Conservation (phyloP, 2,329 filamentous ascomycete genomes). For the Cladobotryum protrusum region DNA sequence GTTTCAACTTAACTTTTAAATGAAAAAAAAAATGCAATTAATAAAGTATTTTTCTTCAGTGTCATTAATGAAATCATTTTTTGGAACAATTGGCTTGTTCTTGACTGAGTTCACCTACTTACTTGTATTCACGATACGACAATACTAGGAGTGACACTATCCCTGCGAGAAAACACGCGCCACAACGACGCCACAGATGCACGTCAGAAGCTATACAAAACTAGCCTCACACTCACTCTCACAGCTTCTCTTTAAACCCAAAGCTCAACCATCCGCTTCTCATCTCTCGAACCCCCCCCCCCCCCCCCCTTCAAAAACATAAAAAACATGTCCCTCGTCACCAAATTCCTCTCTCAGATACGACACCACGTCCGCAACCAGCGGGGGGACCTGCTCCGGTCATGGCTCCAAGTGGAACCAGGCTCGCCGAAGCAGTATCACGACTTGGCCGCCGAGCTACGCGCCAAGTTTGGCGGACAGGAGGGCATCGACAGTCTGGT, state of each 20-base stretch:
- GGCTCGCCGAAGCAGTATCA: constrained; percentile 61
- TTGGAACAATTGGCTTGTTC: no score
- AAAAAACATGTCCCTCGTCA: constrained; percentile 57
- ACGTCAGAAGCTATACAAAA: no score
- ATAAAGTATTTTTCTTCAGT: no score
- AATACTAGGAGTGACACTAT: no score
- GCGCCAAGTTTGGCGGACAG: constrained; percentile 42
- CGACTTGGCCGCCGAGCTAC: constrained; percentile 62
- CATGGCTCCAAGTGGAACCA: constrained; percentile 70
- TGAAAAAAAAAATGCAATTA: no score
- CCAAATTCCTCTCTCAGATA: constrained; percentile 63
- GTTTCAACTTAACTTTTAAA: no score
- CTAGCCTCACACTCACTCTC: neutral
- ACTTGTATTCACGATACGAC: no score
- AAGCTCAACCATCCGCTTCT: no score
- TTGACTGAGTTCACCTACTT: no score
- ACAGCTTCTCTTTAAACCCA: neutral
- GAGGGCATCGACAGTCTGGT: constrained; percentile 57
- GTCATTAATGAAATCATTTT: no score
- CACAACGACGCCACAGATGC: no score
- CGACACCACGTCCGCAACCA: constrained; percentile 49
- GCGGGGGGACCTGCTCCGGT: constrained; percentile 59
- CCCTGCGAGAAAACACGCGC: no score
- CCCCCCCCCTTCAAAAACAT: neutral
- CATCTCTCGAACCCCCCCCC: neutral